Evolutionary conservation across 106 monocot species (phyloP).

Genomic region (Allium sativum): DNA sequence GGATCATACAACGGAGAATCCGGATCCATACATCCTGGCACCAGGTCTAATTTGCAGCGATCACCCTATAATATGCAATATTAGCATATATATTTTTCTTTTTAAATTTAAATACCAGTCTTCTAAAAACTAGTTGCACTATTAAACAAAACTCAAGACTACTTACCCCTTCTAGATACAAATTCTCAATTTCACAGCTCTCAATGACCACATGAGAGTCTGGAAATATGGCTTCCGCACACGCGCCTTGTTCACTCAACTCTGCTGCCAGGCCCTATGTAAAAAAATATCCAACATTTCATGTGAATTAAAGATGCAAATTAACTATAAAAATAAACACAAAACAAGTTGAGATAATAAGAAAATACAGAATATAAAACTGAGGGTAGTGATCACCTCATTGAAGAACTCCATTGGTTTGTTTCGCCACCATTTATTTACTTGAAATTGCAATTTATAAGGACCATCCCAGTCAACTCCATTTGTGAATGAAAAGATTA

Average conservation of each 20-base stretch:
- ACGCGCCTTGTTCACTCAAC: constrained; percentile 63
- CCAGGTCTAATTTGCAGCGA: constrained; percentile 69
- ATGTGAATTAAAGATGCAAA: too few species aligned
- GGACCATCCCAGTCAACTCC: constrained; percentile 87
- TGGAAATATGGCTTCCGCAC: constrained; percentile 73
- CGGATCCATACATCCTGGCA: constrained; percentile 75
- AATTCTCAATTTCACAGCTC: constrained; percentile 66
- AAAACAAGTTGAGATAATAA: neutral
- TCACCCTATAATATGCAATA: constrained; percentile 38
- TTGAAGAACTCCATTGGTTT: constrained; percentile 71
- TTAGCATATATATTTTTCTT: neutral
- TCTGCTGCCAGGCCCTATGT: constrained; percentile 72
- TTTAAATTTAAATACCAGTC: neutral
- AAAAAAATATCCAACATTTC: neutral
- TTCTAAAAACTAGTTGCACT: neutral
- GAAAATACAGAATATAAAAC: neutral
- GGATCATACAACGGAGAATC: constrained; percentile 61
- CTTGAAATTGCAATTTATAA: constrained; percentile 59
- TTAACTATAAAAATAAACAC: neutral
- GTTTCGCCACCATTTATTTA: constrained; percentile 51
- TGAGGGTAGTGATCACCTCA: constrained; percentile 33
- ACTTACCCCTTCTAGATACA: constrained; percentile 55
- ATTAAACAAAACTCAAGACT: neutral
- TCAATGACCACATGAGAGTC: constrained; percentile 57
- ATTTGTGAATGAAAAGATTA: constrained; percentile 92